Evolutionary conservation across 345 rosid genomes (phyloP).

Genomic region (Schrenkiella parvula): DNA sequence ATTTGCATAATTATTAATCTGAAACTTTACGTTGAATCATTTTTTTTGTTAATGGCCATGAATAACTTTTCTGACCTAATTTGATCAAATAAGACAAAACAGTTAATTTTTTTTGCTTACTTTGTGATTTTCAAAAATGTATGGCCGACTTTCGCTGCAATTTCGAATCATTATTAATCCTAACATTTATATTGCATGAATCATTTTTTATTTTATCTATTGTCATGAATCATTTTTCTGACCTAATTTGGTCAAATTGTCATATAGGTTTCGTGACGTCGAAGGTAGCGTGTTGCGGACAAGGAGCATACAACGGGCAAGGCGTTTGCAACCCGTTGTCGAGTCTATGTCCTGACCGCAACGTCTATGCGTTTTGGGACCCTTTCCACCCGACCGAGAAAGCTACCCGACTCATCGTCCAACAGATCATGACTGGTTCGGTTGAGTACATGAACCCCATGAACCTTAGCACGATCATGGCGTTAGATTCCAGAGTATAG

Average conservation of each 20-base stretch:
- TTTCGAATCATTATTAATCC: no score
- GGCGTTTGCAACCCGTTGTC: conserved; percentile 60
- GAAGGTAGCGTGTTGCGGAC: conserved; percentile 62
- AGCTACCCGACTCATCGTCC: conserved; percentile 55
- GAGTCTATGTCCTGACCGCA: conserved; percentile 58
- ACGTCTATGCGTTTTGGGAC: conserved; percentile 62
- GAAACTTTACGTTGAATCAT: background rate
- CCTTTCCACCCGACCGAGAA: conserved; percentile 76
- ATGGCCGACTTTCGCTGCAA: no score
- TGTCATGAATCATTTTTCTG: background rate
- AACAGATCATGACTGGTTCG: conserved; percentile 43
- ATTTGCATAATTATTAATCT: background rate
- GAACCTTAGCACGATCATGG: conserved; percentile 62
- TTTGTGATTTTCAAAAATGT: no score
- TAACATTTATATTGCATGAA: no score
- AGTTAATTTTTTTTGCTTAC: no score
- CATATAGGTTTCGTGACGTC: conserved; percentile 59
- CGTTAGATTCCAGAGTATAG: conserved; percentile 39
- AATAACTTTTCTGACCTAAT: background rate
- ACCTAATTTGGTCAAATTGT: background rate
- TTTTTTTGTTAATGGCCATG: background rate
- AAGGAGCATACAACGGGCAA: conserved; percentile 65
- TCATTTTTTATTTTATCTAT: no score
- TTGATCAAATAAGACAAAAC: no score
- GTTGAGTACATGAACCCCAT: conserved; percentile 59